These are phyloP conservation scores for Giardia duodenalis DNA, from an alignment of 208 protist genomes.

Conservation along the genomic window DNA sequence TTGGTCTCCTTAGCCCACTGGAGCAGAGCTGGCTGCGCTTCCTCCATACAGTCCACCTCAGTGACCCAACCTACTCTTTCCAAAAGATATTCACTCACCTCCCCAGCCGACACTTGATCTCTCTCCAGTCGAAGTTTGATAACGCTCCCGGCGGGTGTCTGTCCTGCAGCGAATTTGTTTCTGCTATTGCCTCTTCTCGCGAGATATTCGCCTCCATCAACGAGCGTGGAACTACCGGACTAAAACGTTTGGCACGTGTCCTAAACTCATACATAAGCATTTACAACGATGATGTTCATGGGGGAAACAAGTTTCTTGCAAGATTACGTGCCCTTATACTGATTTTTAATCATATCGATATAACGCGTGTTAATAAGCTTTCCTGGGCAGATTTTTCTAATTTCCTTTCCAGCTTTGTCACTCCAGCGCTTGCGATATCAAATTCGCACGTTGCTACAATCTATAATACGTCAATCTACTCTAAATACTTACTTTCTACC, in stretches of 20 bases:
- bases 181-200: not conserved
- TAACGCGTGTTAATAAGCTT: not conserved
- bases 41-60: not conserved
- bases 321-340: not conserved
- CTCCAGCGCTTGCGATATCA: not conserved
- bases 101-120: not conserved
- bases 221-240: not conserved
- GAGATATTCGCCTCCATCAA: not conserved
- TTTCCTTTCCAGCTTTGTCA: not conserved
- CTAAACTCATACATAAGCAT: not conserved
- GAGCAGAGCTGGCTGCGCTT: not conserved
- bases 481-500: not conserved
- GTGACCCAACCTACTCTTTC: not conserved
- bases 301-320: not conserved
- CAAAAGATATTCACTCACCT: not conserved
- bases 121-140: not conserved
- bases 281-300: not conserved
- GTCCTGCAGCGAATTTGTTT: not conserved
- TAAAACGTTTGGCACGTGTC: not conserved
- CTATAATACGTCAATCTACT: not conserved
- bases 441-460: not conserved
- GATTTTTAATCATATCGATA: not conserved
- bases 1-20: not conserved
- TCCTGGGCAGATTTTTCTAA: not conserved
- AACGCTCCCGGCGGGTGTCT: not conserved